Base-by-base conservation (phyloP, 148 eudicot species). In the Mesembryanthemum crystallinum region DNA sequence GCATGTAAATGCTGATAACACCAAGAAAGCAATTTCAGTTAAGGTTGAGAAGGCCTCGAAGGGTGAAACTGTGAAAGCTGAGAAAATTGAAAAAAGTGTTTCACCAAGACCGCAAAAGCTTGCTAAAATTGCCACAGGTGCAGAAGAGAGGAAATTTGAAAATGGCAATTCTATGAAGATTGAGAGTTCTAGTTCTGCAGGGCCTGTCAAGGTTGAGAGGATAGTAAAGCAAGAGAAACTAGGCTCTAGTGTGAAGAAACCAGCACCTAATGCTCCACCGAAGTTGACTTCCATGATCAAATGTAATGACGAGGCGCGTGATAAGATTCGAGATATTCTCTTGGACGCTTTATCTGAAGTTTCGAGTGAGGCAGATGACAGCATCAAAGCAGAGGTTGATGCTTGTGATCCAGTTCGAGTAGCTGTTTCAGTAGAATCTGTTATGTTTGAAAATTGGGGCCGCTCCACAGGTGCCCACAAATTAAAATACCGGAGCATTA, bases 401-500 rank as follows among this genome's bases (percentile, higher is more conserved):
- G 88, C 86, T 42, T 84, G 80, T 69, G 93, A 89, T 76, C 90
- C 93, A 4, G 75, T 87, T 30, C 82, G 90, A 47, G 86, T 87
- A 17, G 88, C 90, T 24, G 87, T 89, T 45, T 70, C 87, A 3
- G 86, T 87, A n/a, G 93, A 89, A 71, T 87, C 89, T 14, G 77
- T 69, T 20, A 81, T 89, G 93, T 89, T 84, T 81, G 90, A 89
- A 72, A 85, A 77, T 67, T 82, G 89, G 89, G 93, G 93, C 25
- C 73, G 85, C 57, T 89, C 90, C 2, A 85, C 57, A 42, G 93
- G 93, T 32, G 37, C 88, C 71, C 86, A 89, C 55, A 89, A 89
- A 73, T 75, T 73, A 14, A 89, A 89, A 71, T 89, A 89, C 80
- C 81, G 93, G 67, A 87, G 90, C 66, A 73, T 87, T 51, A 70